Evolutionary conservation across 257 asterid genomes (phyloP).

Genomic region (Penstemon newberryi): DNA sequence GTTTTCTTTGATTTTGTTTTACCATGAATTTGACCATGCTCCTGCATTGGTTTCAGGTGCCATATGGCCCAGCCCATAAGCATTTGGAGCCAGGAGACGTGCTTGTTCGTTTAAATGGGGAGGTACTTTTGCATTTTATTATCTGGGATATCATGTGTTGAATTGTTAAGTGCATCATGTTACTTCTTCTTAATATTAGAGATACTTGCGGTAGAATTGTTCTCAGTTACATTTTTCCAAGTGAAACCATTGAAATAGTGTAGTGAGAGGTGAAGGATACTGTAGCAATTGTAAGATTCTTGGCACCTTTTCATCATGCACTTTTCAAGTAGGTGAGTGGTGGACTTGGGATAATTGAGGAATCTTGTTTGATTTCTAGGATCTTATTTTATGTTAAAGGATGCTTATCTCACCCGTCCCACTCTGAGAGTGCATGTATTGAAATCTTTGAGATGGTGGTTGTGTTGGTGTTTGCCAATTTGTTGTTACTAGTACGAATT

Average conservation of each 20-base stretch:
- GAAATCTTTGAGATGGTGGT: neutral
- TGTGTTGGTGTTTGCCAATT: neutral
- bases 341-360: conserved; percentile 7
- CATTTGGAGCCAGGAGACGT: conserved; percentile 98
- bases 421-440: neutral
- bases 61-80: conserved; percentile 91
- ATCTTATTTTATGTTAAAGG: neutral
- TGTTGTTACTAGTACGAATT: neutral
- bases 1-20: conserved; percentile 14
- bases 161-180: conserved; percentile 16
- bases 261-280: conserved; percentile 18
- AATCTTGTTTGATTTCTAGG: neutral
- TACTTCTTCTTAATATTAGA: conserved; percentile 9
- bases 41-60: conserved; percentile 63
- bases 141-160: neutral
- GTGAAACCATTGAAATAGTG: conserved; percentile 2
- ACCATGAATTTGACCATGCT: conserved; percentile 24
- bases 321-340: neutral
- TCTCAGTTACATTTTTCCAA: conserved; percentile 18
- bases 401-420: neutral
- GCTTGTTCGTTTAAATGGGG: conserved; percentile 87
- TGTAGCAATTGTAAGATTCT: conserved; percentile 9
- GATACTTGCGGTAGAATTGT: conserved; percentile 9
- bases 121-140: conserved; percentile 50
- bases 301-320: neutral